phyloP scores from a whole-genome alignment of 2,329 filamentous ascomycete species.

The Zymoseptoria tritici region DNA sequence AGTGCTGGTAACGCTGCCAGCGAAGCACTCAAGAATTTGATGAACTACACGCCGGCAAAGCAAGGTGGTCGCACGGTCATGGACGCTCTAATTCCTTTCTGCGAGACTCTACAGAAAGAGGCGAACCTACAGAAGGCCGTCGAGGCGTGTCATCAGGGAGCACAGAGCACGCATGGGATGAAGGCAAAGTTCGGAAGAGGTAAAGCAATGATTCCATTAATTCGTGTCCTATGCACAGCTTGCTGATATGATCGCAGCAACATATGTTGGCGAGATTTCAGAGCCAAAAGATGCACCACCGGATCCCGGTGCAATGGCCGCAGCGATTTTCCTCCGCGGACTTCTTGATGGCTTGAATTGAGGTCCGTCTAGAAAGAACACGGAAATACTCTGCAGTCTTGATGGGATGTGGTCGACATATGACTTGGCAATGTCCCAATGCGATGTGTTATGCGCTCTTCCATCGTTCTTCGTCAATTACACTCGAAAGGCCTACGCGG shows the following conservation, averaged over 20 bases:
- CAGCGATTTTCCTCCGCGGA: conserved; percentile 29
- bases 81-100: conserved; percentile 34
- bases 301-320: conserved; percentile 33
- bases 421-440: neutral
- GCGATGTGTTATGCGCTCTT: no score
- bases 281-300: conserved; percentile 24
- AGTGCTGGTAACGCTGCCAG: conserved; percentile 26
- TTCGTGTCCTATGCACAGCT: neutral
- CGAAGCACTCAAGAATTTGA: conserved; percentile 36
- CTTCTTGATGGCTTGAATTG: conserved; percentile 22
- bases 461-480: neutral
- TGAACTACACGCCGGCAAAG: conserved; percentile 32
- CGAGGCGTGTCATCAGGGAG: conserved; percentile 26
- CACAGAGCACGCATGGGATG: conserved; percentile 30
- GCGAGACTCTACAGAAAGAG: conserved; percentile 25
- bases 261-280: conserved; percentile 30
- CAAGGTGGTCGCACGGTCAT: conserved; percentile 32
- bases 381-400: neutral
- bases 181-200: conserved; percentile 31
- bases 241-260: conserved; percentile 16
- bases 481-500: neutral
- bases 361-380: neutral
- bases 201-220: conserved; percentile 7
- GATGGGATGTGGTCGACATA: neutral
- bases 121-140: conserved; percentile 25